Base-by-base conservation (phyloP, 768 basidiomycete species). In the Pholiota microspora region DNA sequence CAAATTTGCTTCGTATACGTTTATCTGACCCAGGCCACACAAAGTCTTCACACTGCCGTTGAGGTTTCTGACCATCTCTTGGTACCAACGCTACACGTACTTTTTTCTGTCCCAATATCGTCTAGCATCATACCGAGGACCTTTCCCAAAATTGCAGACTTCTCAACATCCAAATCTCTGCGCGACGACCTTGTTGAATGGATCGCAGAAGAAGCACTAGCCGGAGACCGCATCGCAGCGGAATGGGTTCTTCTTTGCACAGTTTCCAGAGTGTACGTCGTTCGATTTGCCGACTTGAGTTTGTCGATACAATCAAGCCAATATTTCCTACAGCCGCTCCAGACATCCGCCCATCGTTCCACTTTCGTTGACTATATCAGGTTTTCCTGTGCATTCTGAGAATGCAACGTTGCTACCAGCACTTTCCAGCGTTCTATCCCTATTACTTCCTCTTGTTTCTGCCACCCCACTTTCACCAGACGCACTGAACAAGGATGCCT, bases 121-220 rank as follows among this genome's bases (percentile, higher is more conserved):
- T 55, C 64, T 2, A 73, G 76, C 16, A 62, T 82, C 7, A 53
- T 80, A 9, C 68, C 75, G 0, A 71, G 75, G 13, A 54, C 56
- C 7, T 79, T 75, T 59, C 77, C n/a, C 77, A 2, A 64, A 55
- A 18, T 24, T 44, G 24, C 49, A 55, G 21, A 50, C 58, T 40
- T 49, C 53, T 16, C 49, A 45, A 55, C 47, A 23, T 53, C 64
- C 12, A 38, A 61, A 12, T 59, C 63, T 4, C 54, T 82, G 13
- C 75, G 86, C 32, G 63, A 75, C 7, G 79, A 85, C 42, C 72
- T 94, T 15, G 75, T 92, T 34, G 57, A 71, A 0, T 94, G 92
- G 92, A 80, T 94, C 46, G 87, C 90, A 0, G 69, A 77, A 21
- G 83, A 88, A 62, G 82, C 77, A 9, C 74, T 93, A 3, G 86